Evolutionary conservation across 306 rosid species (phyloP), one percentile per base, ranked within the genome.

Genomic region (Citrullus colocynthis): DNA sequence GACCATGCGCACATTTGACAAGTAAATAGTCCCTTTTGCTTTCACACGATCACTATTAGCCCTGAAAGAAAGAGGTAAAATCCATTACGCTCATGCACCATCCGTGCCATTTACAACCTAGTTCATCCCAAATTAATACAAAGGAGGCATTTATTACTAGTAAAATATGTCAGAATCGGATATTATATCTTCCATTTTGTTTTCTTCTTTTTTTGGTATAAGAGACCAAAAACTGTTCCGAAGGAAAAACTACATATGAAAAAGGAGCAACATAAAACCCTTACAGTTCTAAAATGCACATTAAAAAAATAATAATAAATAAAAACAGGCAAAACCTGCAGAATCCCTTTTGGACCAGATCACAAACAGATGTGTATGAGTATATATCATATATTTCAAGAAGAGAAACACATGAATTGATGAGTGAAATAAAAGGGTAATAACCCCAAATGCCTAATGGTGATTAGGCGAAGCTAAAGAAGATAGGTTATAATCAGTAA

Each of bases 1-100:
- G 64, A 89, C 98, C 97, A 92, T 92, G 55, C 99, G 92, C 57
- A 92, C 74, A 77, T 92, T 92, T 11, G 99, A 96, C 85, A 96
- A 85, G 83, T 96, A 96, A 67, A 96, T 86, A 13, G 84, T 83
- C 80, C 99, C 99, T 82, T 87, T 96, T 55, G 97, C 89, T 87
- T 91, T 92, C 51, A 85, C 75, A 80, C 79, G 89, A 84, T 93
- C 97, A 13, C 92, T 94, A 16, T 85, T 82, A 65, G 45, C 65
- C 69, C 93, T 90, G 87, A 67, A 18, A 82, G 59, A 78, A 18
- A 80, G 37, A 6, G 74, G 28, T 6, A 71, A 59, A 39, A 80
- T 32, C 45, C 71, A 42, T 51, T 75, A 55, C 1, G 51, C 4
- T 30, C 24, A 55, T 17, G 79, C 34, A 39, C 37, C 36, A 75